phyloP scores from a whole-genome alignment of 1,139 yeast species.

The Taphrina sp. region DNA sequence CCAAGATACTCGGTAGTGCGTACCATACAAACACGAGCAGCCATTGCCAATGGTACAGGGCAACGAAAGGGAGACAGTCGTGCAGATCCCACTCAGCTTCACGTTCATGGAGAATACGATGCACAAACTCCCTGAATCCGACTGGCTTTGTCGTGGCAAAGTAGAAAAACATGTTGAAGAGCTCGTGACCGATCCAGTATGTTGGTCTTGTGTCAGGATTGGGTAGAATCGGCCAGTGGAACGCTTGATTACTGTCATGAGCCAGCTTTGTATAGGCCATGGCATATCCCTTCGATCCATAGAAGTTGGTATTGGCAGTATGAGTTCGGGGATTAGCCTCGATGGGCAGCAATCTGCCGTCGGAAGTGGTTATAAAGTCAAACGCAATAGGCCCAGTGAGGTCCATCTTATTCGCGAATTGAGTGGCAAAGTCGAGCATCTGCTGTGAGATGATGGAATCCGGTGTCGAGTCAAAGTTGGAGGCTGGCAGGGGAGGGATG shows the following conservation, averaged over 20 bases:
- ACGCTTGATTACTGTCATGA: slow-evolving; percentile 12
- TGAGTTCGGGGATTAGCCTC: slow-evolving; percentile 26
- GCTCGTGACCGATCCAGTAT: slow-evolving; percentile 23
- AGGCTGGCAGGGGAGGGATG: slow-evolving; percentile 18
- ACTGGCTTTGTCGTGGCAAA: slow-evolving; percentile 17
- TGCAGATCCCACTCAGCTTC: slow-evolving; percentile 24
- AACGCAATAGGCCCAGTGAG: slow-evolving; percentile 24
- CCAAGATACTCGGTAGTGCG: background rate
- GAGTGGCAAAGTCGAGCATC: slow-evolving; percentile 15
- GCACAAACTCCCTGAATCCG: slow-evolving; percentile 3
- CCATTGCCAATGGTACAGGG: slow-evolving; percentile 23
- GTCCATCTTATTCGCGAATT: slow-evolving; percentile 17
- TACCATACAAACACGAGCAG: slow-evolving; percentile 14
- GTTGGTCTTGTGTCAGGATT: slow-evolving; percentile 14
- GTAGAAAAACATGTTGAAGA: slow-evolving; percentile 14
- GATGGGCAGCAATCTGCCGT: slow-evolving; percentile 19
- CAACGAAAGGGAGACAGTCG: slow-evolving; percentile 11
- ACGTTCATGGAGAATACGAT: slow-evolving; percentile 5
- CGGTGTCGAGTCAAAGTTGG: background rate
- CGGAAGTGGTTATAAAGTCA: slow-evolving; percentile 19
- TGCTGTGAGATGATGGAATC: slow-evolving; percentile 14
- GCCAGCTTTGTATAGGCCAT: slow-evolving; percentile 18
- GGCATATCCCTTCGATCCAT: slow-evolving; percentile 14
- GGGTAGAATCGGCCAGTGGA: slow-evolving; percentile 21
- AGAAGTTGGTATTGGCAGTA: slow-evolving; percentile 22